Percentiles rank a stretch among this genome's conserved stretches.
These are phyloP conservation scores for Mortierella sp. DNA, from an alignment of 371 early-diverging fungal genomes.

Conservation along the genomic window DNA sequence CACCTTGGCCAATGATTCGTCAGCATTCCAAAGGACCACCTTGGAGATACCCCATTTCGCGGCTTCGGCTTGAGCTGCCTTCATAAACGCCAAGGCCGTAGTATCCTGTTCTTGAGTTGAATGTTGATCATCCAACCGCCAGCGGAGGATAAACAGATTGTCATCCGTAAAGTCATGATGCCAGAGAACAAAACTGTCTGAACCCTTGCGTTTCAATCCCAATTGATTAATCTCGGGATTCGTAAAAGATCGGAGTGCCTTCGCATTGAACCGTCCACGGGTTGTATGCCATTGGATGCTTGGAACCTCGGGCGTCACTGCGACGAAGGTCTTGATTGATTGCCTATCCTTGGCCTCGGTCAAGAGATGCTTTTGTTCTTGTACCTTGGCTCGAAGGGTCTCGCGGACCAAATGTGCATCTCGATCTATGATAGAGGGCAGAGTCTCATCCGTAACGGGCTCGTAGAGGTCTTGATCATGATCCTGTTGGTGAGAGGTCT, in stretches of 20 bases:
- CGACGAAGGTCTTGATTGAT: conserved; percentile 19
- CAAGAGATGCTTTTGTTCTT: conserved; percentile 2
- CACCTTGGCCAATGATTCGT: conserved; percentile 17
- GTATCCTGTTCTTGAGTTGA: conserved; percentile 9
- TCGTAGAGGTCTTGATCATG: conserved; percentile 7
- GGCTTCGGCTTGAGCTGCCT: conserved; percentile 38
- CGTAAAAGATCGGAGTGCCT: conserved; percentile 8
- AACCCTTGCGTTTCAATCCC: conserved; percentile 17
- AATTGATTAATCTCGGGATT: conserved; percentile 13
- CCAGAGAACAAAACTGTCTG: conserved; percentile 40
- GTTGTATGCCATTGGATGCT: conserved; percentile 39
- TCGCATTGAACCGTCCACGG: conserved; percentile 36
- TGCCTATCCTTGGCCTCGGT: not conserved
- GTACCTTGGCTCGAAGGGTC: not conserved
- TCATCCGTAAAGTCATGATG: conserved; percentile 46
- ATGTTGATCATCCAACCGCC: conserved; percentile 29
- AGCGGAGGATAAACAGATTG: conserved; percentile 40
- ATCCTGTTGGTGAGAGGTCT: not conserved
- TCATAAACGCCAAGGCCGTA: conserved; percentile 19
- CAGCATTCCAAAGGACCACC: conserved; percentile 36
- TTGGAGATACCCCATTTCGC: conserved; percentile 41
- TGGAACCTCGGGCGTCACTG: conserved; percentile 27
- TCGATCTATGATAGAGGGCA: conserved; percentile 12
- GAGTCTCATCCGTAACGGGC: conserved; percentile 11
- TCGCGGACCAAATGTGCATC: conserved; percentile 34